phyloP scores from a whole-genome alignment of 2,329 filamentous ascomycete genomes.

The Aspergillus hiratsukae region DNA sequence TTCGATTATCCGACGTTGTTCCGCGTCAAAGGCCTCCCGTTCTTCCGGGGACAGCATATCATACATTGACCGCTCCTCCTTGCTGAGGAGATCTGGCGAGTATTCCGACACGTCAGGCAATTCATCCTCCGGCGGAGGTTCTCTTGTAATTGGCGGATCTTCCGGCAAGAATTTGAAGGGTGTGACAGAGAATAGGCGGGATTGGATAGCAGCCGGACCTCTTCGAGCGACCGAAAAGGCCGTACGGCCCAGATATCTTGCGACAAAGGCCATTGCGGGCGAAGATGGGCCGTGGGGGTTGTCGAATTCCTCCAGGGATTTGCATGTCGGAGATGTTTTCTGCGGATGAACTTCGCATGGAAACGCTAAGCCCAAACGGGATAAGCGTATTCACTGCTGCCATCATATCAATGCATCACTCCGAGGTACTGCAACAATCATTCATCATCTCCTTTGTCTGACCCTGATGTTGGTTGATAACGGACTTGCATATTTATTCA shows the following conservation, averaged over 20 bases:
- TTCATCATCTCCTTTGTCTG: background rate
- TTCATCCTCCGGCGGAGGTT: slow-evolving; percentile 23
- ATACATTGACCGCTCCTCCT: slow-evolving; percentile 35
- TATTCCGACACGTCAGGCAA: slow-evolving; percentile 31
- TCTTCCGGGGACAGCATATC: slow-evolving; percentile 37
- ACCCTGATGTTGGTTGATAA: background rate
- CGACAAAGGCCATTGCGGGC: slow-evolving; percentile 36
- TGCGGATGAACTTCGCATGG: slow-evolving; percentile 15
- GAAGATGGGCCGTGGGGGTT: slow-evolving; percentile 12
- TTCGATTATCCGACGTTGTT: slow-evolving; percentile 32
- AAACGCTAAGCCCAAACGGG: slow-evolving; percentile 20
- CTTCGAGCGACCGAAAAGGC: slow-evolving; percentile 30
- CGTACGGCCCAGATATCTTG: slow-evolving; percentile 36
- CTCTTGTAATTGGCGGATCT: slow-evolving; percentile 28
- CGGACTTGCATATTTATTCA: background rate
- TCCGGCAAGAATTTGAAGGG: slow-evolving; percentile 29
- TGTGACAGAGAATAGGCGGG: slow-evolving; percentile 34
- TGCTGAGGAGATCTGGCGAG: slow-evolving; percentile 30
- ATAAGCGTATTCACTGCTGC: background rate
- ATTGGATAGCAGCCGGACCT: slow-evolving; percentile 20
- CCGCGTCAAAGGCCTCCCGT: slow-evolving; percentile 31
- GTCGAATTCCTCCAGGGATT: slow-evolving; percentile 4
- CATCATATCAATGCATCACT: background rate
- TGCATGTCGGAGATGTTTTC: slow-evolving; percentile 22
- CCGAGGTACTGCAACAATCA: background rate